These are phyloP conservation scores for Ambrosia hybrid DNA, from an alignment of 140 eudicot species.

Conservation along the genomic window DNA sequence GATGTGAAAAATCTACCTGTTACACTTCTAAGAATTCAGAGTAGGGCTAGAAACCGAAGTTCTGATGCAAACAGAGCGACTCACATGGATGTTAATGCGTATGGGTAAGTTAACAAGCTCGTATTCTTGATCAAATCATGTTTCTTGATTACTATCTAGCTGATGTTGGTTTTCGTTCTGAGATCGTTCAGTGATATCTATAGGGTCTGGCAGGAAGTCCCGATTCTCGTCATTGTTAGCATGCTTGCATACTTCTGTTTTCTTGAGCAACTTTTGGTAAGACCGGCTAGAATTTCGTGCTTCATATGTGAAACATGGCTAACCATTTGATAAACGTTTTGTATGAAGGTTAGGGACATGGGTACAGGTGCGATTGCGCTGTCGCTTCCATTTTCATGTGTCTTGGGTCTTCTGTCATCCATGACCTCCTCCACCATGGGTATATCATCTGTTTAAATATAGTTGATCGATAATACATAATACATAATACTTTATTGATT, in stretches of 20 bases:
- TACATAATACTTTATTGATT: too few relatives aligned
- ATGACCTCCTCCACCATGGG: conserved; percentile 97
- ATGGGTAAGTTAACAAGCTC: conserved; percentile 50
- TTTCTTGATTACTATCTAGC: conserved; percentile 13
- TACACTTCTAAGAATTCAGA: conserved; percentile 76
- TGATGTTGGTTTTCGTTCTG: conserved; percentile 26
- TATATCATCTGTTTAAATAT: conserved; percentile 25
- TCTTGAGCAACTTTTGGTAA: conserved; percentile 92
- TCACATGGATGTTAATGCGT: conserved; percentile 49
- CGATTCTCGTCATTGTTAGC: conserved; percentile 81
- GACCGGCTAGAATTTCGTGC: not conserved
- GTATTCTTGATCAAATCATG: not conserved
- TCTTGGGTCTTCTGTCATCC: conserved; percentile 81
- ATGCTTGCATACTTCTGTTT: conserved; percentile 93
- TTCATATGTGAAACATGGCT: not conserved
- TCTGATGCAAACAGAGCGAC: conserved; percentile 33
- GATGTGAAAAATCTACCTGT: conserved; percentile 81
- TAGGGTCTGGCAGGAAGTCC: conserved; percentile 97
- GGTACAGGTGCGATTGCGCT: conserved; percentile 80
- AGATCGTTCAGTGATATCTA: conserved; percentile 34
- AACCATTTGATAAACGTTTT: not conserved
- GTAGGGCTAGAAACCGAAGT: conserved; percentile 39
- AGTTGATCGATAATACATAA: too few relatives aligned
- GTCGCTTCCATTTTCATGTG: conserved; percentile 91
- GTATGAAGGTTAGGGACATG: conserved; percentile 62